Base-by-base conservation (phyloP, 345 rosid species). In the Eucalyptus decipiens region DNA sequence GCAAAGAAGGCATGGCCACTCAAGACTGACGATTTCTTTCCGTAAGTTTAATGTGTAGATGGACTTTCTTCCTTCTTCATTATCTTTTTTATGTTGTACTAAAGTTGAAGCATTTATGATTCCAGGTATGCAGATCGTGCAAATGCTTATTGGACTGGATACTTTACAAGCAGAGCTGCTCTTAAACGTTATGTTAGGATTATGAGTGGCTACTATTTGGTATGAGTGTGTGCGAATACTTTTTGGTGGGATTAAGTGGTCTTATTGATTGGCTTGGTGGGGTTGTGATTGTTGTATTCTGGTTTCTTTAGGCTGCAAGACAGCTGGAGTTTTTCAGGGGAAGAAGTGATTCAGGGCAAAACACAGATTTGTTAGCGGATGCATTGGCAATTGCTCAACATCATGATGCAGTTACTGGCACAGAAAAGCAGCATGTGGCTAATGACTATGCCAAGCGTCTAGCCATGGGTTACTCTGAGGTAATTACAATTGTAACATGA, bases 121-220 rank as follows among this genome's bases (percentile, higher is more conserved):
- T 87, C 80, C 97, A 98, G 99, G 86, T 98, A 98, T 89, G 99
- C 99, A 94, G 99, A 98, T 92, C 96, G 95, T 91, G 94, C 87
- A 86, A 95, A 97, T 94, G 96, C 97, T 90, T 98, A 96, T 92
- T 98, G 99, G 99, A 98, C 99, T 76, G 99, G 99, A 86, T 98
- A 97, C 92, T 98, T 95, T 91, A 90, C 97, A 85, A 98, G 99
- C 90, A 96, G 99, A 90, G 96, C 99, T 87, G 97, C 99, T 83
- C 86, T 98, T 80, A 98, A 98, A 93, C 96, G 95, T 90, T 97
- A 95, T 91, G 98, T 98, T 91, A 94, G 99, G 92, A 91, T 91
- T 92, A 93, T 97, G 99, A 98, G 99, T 85, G 96, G 95, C 92
- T 98, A 97, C 91, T 95, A 96, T 95, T 88, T 97, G 98, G 99